Evolutionary conservation across 805 yeast species (phyloP).

Genomic region (Metschnikowia chrysomelidarum): DNA sequence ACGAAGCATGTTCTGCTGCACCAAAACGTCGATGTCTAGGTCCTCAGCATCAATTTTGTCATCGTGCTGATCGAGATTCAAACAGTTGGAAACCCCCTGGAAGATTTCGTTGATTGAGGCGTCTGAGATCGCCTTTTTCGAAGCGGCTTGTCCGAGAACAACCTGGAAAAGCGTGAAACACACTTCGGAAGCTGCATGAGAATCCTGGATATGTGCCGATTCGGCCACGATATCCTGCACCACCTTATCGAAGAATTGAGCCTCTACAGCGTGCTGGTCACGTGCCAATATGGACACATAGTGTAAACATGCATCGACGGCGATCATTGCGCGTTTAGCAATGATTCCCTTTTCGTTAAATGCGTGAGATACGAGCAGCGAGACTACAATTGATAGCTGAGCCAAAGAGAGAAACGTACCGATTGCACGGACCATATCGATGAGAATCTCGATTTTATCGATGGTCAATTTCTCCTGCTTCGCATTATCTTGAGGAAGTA

Average conservation of each 20-base stretch:
- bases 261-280: slow-evolving; percentile 5
- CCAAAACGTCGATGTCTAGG: slow-evolving; percentile 43
- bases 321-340: slow-evolving; percentile 49
- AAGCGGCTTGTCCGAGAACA: slow-evolving; percentile 9
- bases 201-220: not conserved
- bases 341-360: slow-evolving; percentile 44
- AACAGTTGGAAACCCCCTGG: slow-evolving; percentile 4
- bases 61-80: slow-evolving; percentile 6
- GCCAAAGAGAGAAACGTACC: slow-evolving; percentile 39
- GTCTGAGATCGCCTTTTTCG: slow-evolving; percentile 4
- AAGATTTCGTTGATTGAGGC: slow-evolving; percentile 8
- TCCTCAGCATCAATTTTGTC: slow-evolving; percentile 25
- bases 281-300: slow-evolving; percentile 9
- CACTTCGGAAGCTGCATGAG: slow-evolving; percentile 2
- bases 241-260: slow-evolving; percentile 11
- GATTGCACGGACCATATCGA: slow-evolving; percentile 52
- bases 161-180: slow-evolving; percentile 14
- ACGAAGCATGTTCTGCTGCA: slow-evolving; percentile 46
- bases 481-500: no score
- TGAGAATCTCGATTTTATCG: slow-evolving; percentile 60
- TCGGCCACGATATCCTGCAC: slow-evolving; percentile 4
- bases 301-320: slow-evolving; percentile 33
- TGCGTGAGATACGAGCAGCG: slow-evolving; percentile 34
- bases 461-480: slow-evolving; percentile 33
- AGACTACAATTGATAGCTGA: slow-evolving; percentile 32